Conservation (phyloP, 2,329 filamentous ascomycete genomes). For the Alternaria novae-zelandiae region DNA sequence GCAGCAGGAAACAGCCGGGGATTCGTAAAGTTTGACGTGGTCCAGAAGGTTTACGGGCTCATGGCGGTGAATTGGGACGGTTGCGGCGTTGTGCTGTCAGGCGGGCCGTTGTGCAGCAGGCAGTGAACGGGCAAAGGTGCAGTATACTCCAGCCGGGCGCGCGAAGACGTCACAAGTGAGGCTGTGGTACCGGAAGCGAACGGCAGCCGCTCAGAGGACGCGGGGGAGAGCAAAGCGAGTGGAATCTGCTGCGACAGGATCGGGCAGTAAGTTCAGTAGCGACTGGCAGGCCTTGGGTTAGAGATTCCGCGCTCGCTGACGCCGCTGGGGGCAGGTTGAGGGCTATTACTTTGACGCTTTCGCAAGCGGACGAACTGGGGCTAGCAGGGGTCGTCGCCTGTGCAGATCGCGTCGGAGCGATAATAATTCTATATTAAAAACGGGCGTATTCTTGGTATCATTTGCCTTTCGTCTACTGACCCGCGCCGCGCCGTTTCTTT, state of each 20-base stretch:
- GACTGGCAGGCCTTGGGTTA: constrained; percentile 24
- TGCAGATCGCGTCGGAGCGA: constrained; percentile 26
- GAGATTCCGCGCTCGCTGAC: constrained; percentile 18
- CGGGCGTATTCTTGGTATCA: constrained; percentile 12
- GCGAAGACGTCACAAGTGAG: constrained; percentile 32
- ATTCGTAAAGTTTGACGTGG: not conserved
- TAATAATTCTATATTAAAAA: constrained; percentile 30
- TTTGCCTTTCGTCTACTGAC: constrained; percentile 14
- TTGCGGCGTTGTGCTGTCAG: constrained; percentile 21
- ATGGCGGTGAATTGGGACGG: constrained; percentile 25
- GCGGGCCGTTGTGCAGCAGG: constrained; percentile 23
- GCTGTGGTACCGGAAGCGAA: constrained; percentile 19
- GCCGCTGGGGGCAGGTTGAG: constrained; percentile 16
- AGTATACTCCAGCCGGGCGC: not conserved
- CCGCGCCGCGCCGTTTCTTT: constrained; percentile 11
- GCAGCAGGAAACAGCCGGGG: constrained; percentile 1
- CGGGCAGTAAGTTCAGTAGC: constrained; percentile 17
- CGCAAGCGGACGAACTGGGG: constrained; percentile 21
- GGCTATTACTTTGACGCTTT: constrained; percentile 22
- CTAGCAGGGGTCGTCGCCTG: constrained; percentile 34
- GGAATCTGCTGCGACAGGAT: constrained; percentile 3
- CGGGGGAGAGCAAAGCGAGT: constrained; percentile 11
- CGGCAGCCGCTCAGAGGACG: constrained; percentile 8
- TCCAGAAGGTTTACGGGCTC: constrained; percentile 20
- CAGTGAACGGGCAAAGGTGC: not conserved